A percentile compares a stretch with the other conserved stretches of the same genome.
Conservation (phyloP, 352 stramenopile genomes). For the Elongisporangium anandrum region DNA sequence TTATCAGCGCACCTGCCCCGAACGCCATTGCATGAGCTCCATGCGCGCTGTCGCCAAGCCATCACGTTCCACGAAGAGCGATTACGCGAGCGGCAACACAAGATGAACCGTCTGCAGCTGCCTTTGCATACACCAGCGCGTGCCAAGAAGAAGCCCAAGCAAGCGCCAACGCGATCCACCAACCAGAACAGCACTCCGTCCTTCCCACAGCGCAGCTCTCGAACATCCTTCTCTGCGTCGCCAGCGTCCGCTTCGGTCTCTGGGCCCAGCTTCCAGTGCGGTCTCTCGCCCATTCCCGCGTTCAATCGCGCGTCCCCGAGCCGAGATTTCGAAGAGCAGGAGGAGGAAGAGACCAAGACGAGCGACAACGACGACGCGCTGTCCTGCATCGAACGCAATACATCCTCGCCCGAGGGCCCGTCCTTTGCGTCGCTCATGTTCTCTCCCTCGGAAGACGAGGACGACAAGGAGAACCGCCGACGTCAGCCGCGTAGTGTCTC, state of each 20-base stretch:
- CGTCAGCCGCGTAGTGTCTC: not conserved
- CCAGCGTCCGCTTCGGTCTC: no score
- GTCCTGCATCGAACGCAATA: slow-evolving; percentile 12
- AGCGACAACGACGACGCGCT: slow-evolving; percentile 1
- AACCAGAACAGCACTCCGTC: slow-evolving; percentile 2
- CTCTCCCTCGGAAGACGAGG: slow-evolving; percentile 13
- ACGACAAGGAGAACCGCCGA: slow-evolving; percentile 23
- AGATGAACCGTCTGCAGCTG: slow-evolving; percentile 32
- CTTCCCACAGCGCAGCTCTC: not conserved
- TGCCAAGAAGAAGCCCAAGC: slow-evolving; percentile 11
- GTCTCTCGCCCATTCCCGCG: slow-evolving; percentile 43
- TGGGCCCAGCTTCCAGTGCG: slow-evolving; percentile 19
- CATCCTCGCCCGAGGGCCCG: slow-evolving; percentile 7
- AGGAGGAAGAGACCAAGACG: slow-evolving; percentile 13
- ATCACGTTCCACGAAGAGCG: slow-evolving; percentile 30
- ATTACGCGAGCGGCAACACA: slow-evolving; percentile 32
- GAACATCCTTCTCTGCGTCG: not conserved
- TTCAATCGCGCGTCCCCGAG: slow-evolving; percentile 9
- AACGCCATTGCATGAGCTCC: slow-evolving; percentile 18
- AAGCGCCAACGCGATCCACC: not conserved
- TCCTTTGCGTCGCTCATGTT: slow-evolving; percentile 18
- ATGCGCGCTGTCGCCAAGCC: slow-evolving; percentile 36
- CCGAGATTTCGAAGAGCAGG: slow-evolving; percentile 1
- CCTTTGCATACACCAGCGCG: slow-evolving; percentile 7
- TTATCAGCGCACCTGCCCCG: not conserved